A percentile compares a stretch with the other conserved stretches of the same genome.
These are phyloP conservation scores for Corylus heterophylla DNA, from an alignment of 306 rosid genomes.

Conservation along the genomic window DNA sequence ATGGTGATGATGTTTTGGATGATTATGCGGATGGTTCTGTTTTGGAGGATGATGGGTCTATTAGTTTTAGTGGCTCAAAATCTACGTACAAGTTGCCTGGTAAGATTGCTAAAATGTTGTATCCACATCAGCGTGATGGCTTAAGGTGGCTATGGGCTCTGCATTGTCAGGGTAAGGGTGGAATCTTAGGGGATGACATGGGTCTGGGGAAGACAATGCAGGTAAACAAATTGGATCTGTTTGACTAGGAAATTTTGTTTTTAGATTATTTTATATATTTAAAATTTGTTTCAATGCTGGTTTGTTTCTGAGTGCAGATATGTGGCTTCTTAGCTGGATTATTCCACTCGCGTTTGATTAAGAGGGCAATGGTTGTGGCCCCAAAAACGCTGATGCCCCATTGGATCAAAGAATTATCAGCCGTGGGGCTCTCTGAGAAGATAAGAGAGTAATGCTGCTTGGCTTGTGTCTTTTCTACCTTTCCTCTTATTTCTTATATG, in stretches of 20 bases:
- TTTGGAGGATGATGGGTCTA: constrained; percentile 46
- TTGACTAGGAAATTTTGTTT: constrained; percentile 7
- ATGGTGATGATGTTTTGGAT: constrained; percentile 36
- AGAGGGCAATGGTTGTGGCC: constrained; percentile 78
- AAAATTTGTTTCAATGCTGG: constrained; percentile 4
- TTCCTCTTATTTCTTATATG: constrained; percentile 9
- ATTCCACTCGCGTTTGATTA: constrained; percentile 66
- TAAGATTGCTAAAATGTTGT: constrained; percentile 66
- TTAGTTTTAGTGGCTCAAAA: constrained; percentile 47
- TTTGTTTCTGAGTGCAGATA: constrained; percentile 53
- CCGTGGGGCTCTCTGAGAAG: constrained; percentile 76
- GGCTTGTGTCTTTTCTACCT: constrained; percentile 20
- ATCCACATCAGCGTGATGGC: constrained; percentile 86
- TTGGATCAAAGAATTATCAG: constrained; percentile 88
- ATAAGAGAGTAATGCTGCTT: constrained; percentile 71
- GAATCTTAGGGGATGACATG: constrained; percentile 97
- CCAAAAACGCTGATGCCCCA: constrained; percentile 84
- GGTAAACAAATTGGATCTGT: constrained; percentile 45
- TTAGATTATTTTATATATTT: background rate
- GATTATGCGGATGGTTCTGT: constrained; percentile 22
- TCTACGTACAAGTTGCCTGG: constrained; percentile 60
- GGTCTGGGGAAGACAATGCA: constrained; percentile 98
- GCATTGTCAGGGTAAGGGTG: constrained; percentile 86
- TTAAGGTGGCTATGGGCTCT: constrained; percentile 89
- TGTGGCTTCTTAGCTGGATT: constrained; percentile 88